Base-by-base conservation (phyloP, 2,329 filamentous ascomycete species). In the Trichophaea hybrida region DNA sequence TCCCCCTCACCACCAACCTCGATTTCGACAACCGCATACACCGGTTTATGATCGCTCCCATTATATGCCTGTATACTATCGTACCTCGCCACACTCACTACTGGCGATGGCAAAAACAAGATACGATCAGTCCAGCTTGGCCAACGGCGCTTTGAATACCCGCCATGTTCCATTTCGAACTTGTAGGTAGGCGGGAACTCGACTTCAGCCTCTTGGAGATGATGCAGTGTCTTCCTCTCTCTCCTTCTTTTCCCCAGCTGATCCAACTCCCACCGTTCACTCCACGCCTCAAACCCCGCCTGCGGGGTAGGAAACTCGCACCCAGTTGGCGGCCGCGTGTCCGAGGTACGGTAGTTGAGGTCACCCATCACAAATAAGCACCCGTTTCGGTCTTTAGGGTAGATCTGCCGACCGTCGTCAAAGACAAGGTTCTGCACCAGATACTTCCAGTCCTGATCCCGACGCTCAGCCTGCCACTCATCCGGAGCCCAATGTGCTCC, bases 61-160 rank as follows among this genome's bases (percentile, higher is more conserved):
- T 13, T 57, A 50, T 57, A 57, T 8, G 12, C 24, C 43, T 13
- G 17, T 31, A 49, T 31, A 15, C 15, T 34, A 35, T 43, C 55
- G 17, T 57, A 57, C 44, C 12, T 37, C 10, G 10, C 15, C 5
- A 50, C 40, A 40, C 50, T 50, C 31, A 49, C 10, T 43, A n/a
- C 40, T 15, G 4, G 33, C 4, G 37, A 24, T 2, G 66, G 80
- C 2, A 91, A 75, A 71, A 83, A 97, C 17, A 97, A 75, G 17
- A 97, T 84, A 2, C 93, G 82, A 72, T 97, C 93, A 68, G 89
- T 95, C 93, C 91, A 97, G 69, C 84, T 84, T 1, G 93, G 90
- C 78, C 87, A 94, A 50, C 93, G 83, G 70, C 94, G 86, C 59
- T 77, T 75, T 6, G 89, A 86, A 80, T 89, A 96, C 3, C 78